Percentiles rank a stretch among this genome's conserved stretches.
These are phyloP conservation scores for Diplotaxis tenuifolia DNA, from an alignment of 345 rosid species.

Conservation along the genomic window DNA sequence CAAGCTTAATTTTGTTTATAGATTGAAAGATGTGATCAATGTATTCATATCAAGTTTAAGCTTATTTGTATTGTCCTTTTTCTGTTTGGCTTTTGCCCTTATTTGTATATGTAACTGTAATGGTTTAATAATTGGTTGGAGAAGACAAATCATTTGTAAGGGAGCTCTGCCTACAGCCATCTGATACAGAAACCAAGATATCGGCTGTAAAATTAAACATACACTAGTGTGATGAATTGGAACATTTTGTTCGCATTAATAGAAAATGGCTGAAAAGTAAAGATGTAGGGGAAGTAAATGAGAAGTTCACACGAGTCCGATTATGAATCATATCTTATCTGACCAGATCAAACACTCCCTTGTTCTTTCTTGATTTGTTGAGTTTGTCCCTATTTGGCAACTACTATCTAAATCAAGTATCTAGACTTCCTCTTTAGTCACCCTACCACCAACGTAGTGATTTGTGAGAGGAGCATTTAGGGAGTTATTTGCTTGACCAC, in stretches of 20 bases:
- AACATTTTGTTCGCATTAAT: not conserved
- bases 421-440: not conserved
- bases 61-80: not conserved
- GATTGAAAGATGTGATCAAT: no score
- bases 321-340: not conserved
- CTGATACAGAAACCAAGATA: not conserved
- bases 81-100: not conserved
- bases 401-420: not conserved
- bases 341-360: not conserved
- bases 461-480: not conserved
- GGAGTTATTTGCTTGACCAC: not conserved
- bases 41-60: not conserved
- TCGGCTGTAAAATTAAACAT: not conserved
- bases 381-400: not conserved
- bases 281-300: not conserved
- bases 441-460: not conserved
- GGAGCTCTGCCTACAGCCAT: not conserved
- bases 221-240: not conserved
- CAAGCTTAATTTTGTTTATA: not conserved
- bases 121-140: not conserved
- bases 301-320: slow-evolving; percentile 15
- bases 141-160: not conserved
- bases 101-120: not conserved
- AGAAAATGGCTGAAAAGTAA: not conserved
- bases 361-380: not conserved